Base-by-base conservation (phyloP, 768 basidiomycete species). In the Kwoniella heveanensis region DNA sequence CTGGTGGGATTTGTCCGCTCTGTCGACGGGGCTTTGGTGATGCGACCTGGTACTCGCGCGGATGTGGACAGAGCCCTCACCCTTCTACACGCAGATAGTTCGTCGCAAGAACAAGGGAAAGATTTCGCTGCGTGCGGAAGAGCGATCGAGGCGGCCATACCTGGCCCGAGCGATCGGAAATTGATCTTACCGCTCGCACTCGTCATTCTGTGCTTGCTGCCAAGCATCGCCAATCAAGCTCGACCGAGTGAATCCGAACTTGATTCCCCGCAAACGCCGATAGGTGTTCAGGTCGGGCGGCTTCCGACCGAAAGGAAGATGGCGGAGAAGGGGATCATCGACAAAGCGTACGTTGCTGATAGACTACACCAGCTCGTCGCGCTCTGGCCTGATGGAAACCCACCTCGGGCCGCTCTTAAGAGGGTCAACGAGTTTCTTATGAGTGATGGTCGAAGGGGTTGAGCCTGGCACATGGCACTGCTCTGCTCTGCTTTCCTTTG, bases 321-420 rank as follows among this genome's bases (percentile, higher is more conserved):
- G 13, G 27, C 21, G 9, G 22, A n/a, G 13, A 29, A n/a, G 24
- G n/a, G 25, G 36, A 77, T 72, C 48, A 44, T 44, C 8, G 39
- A 82, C 67, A 96, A 96, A 77, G 79, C 83, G 21, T 80, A 83
- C 13, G 86, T 97, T 66, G 85, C 86, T 12, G 87, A 83, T 13
- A 84, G 92, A 19, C 82, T 97, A 36, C 88, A 97, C 74, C 92
- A 90, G 90, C 86, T 97, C 52, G 88, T 93, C 62, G 83, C 88
- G 21, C 88, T 86, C 67, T 81, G 84, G 55, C 89, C 90, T 5
- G 82, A 83, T 57, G 89, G 88, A 2, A 97, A 96, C 75, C 94
- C 95, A 0, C 87, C 90, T 10, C 85, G 92, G 46, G 83, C 86
- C 17, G 91, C 89, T 9, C 83, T 97, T 63, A 90, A 90, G 77